Percentiles rank a stretch among this genome's conserved stretches.
Conservation (phyloP, 176 grass and related monocot species). For the Elymus sibiricus region DNA sequence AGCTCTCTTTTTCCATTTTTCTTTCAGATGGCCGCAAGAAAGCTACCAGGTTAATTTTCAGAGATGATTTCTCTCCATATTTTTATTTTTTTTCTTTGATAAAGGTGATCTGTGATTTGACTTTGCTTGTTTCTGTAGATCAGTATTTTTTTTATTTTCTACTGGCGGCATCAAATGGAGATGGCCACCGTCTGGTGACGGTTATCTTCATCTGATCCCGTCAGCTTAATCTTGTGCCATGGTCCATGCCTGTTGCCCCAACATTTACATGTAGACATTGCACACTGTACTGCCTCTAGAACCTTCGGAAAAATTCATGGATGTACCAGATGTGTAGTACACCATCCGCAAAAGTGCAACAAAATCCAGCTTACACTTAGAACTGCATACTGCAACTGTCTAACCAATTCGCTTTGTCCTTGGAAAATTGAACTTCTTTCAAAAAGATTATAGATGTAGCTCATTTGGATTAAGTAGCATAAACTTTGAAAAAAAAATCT, state of each 20-base stretch:
- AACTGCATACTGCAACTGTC: not conserved
- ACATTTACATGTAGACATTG: not conserved
- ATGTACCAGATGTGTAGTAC: slow-evolving; percentile 1
- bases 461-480: not conserved
- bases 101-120: not conserved
- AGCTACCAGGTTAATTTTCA: not conserved
- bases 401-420: not conserved
- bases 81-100: slow-evolving; percentile 8
- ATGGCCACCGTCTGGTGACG: not conserved
- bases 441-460: not conserved
- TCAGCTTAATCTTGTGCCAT: not conserved
- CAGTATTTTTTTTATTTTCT: not conserved
- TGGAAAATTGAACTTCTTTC: not conserved
- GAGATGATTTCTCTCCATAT: not conserved
- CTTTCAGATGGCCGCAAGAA: not conserved
- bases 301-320: not conserved
- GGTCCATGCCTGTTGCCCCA: not conserved
- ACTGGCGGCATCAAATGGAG: not conserved
- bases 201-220: not conserved
- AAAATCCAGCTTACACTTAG: not conserved
- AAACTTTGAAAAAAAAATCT: not conserved
- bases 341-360: not conserved
- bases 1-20: not conserved
- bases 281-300: not conserved
- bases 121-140: not conserved